phyloP scores from a whole-genome alignment of 257 asterid species.

The Scutellaria barbata region DNA sequence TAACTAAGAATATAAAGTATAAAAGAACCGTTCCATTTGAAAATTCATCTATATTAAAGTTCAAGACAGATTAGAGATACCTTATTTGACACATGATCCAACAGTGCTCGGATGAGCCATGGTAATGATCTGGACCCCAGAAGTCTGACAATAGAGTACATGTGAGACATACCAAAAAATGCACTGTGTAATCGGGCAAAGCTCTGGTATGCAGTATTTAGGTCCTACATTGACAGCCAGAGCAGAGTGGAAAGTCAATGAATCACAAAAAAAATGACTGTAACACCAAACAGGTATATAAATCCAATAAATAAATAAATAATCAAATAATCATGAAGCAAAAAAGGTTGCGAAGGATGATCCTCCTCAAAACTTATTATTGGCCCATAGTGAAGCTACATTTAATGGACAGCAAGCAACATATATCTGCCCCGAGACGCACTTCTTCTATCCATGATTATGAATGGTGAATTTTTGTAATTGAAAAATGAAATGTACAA shows the following conservation, averaged over 20 bases:
- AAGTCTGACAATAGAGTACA: constrained; percentile 82
- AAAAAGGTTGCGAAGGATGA: constrained; percentile 6
- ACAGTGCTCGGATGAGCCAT: constrained; percentile 94
- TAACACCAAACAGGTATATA: constrained; percentile 12
- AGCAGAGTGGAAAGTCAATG: constrained; percentile 17
- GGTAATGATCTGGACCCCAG: constrained; percentile 96
- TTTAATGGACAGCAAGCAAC: constrained; percentile 13
- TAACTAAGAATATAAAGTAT: background rate
- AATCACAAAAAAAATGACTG: constrained; percentile 17
- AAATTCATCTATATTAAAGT: constrained; percentile 10
- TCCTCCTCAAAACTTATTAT: background rate
- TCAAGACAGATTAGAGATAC: constrained; percentile 46
- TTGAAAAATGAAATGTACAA: background rate
- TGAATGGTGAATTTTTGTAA: background rate
- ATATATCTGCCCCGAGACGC: background rate
- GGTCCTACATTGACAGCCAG: constrained; percentile 59
- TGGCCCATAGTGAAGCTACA: constrained; percentile 2
- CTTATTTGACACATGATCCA: constrained; percentile 94
- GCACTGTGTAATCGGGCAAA: constrained; percentile 91
- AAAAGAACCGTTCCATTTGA: constrained; percentile 5
- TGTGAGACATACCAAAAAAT: constrained; percentile 95
- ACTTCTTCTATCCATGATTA: background rate
- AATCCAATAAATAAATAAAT: constrained; percentile 22
- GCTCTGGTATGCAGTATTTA: constrained; percentile 94
- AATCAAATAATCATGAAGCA: constrained; percentile 16